Conservation (phyloP, 2,329 filamentous ascomycete genomes). For the Balansia obtecta region DNA sequence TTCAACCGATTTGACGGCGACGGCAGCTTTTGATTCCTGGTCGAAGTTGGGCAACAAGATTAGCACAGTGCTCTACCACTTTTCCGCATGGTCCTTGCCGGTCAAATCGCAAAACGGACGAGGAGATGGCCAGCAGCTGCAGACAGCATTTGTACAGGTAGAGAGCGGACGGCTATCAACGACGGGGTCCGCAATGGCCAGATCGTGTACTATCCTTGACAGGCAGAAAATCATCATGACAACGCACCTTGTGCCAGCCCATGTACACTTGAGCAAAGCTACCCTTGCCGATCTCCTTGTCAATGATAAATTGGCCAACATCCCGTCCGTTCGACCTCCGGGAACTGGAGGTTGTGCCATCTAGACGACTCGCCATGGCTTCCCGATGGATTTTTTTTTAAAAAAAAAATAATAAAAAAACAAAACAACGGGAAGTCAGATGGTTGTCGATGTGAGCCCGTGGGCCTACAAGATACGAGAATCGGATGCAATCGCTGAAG, state of each 20-base stretch:
- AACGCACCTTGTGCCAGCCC: constrained; percentile 63
- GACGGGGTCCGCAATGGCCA: background rate
- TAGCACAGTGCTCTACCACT: background rate
- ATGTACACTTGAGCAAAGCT: constrained; percentile 95
- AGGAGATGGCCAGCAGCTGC: background rate
- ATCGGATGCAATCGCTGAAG: constrained; percentile 19
- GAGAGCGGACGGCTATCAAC: background rate
- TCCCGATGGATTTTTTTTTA: constrained; percentile 21
- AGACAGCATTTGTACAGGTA: too few species aligned
- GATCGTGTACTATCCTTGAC: background rate
- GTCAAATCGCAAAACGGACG: background rate
- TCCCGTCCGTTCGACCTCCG: constrained; percentile 21
- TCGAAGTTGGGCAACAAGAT: background rate
- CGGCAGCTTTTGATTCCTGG: constrained; percentile 66
- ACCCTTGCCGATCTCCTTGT: constrained; percentile 88
- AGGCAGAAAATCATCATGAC: background rate
- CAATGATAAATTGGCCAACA: constrained; percentile 68
- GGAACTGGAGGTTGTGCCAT: constrained; percentile 24
- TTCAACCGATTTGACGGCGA: constrained; percentile 95
- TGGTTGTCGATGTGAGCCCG: constrained; percentile 20
- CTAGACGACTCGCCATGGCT: constrained; percentile 28
- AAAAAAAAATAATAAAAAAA: too few species aligned
- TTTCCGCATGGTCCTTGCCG: background rate
- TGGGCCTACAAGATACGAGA: constrained; percentile 25
- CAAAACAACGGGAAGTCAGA: constrained; percentile 19